Evolutionary conservation across 805 yeast genomes (phyloP).

Genomic region (Clavispora santaluciae): DNA sequence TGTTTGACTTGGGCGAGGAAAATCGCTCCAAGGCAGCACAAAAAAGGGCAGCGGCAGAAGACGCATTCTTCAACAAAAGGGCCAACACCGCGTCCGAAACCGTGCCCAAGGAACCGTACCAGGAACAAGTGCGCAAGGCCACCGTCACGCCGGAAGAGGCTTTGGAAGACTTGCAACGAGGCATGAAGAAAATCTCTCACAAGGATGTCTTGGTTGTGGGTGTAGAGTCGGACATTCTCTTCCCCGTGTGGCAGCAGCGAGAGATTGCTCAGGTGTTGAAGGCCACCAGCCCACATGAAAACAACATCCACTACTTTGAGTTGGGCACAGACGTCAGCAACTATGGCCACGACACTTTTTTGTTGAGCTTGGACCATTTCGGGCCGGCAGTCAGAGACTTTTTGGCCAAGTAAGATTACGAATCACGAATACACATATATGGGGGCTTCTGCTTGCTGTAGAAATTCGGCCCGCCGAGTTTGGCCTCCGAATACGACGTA

Average conservation of each 20-base stretch:
- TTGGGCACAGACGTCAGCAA: conserved; percentile 70
- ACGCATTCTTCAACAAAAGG: conserved; percentile 8
- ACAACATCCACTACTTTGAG: conserved; percentile 57
- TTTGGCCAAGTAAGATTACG: conserved; percentile 28
- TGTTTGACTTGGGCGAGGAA: conserved; percentile 68
- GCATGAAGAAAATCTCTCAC: conserved; percentile 58
- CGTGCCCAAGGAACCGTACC: conserved; percentile 49
- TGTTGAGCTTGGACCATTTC: conserved; percentile 71
- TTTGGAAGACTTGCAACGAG: conserved; percentile 55
- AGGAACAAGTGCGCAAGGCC: conserved; percentile 45
- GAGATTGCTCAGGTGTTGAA: conserved; percentile 65
- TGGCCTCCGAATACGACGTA: too few relatives aligned
- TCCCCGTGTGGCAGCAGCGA: conserved; percentile 92
- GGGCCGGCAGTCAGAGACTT: conserved; percentile 73
- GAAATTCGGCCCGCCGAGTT: too few relatives aligned
- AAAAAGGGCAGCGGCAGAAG: conserved; percentile 37
- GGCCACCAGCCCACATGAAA: conserved; percentile 21
- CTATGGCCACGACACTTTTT: conserved; percentile 89
- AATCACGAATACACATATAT: neutral
- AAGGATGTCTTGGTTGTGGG: conserved; percentile 76
- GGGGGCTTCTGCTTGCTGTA: too few relatives aligned
- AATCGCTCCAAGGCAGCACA: conserved; percentile 42
- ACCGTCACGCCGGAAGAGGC: conserved; percentile 52
- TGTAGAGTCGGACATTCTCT: conserved; percentile 86
- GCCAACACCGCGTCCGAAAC: conserved; percentile 6